Percentiles rank a stretch among this genome's conserved stretches.
Conservation (phyloP, 2,329 filamentous ascomycete genomes). For the Orbilia quercus region DNA sequence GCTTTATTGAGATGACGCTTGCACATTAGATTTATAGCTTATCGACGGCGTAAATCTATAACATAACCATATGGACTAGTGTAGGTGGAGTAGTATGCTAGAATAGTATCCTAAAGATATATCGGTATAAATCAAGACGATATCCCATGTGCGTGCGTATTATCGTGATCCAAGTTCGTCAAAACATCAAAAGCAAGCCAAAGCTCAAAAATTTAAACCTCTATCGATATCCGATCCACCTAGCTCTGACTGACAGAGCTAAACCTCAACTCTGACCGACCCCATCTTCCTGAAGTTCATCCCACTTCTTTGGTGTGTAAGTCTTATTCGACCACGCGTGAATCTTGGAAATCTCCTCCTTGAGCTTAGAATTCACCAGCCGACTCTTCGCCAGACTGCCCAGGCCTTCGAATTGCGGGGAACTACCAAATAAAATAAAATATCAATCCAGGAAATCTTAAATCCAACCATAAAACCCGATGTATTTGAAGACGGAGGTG, state of each 20-base stretch:
- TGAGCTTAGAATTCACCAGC: slow-evolving; percentile 83
- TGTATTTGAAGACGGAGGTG: not conserved
- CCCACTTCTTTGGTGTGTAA: slow-evolving; percentile 89
- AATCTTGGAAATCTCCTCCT: slow-evolving; percentile 87
- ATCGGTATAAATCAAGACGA: no score
- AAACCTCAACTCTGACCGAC: slow-evolving; percentile 16
- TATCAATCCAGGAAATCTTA: not conserved
- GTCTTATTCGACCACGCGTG: slow-evolving; percentile 97
- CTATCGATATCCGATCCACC: no score
- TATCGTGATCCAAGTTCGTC: no score
- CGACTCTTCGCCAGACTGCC: slow-evolving; percentile 85
- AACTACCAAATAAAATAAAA: slow-evolving; percentile 62
- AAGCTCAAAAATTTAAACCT: no score
- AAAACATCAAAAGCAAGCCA: no score
- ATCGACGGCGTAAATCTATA: not conserved
- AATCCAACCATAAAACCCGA: not conserved
- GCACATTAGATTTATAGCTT: not conserved
- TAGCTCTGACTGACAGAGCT: no score
- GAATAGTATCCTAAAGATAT: no score
- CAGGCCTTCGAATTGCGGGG: slow-evolving; percentile 75
- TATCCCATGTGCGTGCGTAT: no score
- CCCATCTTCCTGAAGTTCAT: slow-evolving; percentile 70
- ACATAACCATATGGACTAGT: not conserved
- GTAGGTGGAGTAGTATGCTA: not conserved
- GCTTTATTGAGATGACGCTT: not conserved